phyloP scores from a whole-genome alignment of 148 eudicot species.

The Silene conica region DNA sequence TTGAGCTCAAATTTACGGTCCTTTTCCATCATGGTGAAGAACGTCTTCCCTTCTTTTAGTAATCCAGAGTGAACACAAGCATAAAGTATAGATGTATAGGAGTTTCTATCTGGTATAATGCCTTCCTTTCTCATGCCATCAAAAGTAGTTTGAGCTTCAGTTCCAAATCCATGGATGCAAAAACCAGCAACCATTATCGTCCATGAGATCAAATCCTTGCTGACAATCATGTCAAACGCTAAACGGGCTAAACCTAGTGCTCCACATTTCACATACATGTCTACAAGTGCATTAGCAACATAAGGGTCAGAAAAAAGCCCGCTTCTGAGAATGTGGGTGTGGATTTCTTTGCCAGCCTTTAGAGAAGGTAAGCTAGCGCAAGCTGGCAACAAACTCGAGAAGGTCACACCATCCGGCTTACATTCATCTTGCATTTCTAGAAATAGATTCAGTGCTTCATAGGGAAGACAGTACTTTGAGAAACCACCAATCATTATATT shows the following conservation, averaged over 20 bases:
- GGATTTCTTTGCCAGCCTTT: conserved; percentile 54
- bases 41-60: conserved; percentile 46
- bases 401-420: conserved; percentile 49
- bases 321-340: conserved; percentile 40
- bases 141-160: conserved; percentile 46
- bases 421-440: conserved; percentile 42
- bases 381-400: conserved; percentile 57
- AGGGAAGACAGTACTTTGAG: conserved; percentile 48
- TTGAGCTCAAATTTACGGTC: conserved; percentile 45
- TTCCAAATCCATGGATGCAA: conserved; percentile 56
- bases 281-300: conserved; percentile 60
- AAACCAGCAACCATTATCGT: conserved; percentile 64
- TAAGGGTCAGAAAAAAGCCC: conserved; percentile 35
- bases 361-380: conserved; percentile 54
- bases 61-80: conserved; percentile 68
- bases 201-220: conserved; percentile 58
- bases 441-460: conserved; percentile 48
- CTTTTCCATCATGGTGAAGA: conserved; percentile 41
- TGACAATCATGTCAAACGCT: conserved; percentile 38
- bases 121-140: conserved; percentile 42
- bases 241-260: conserved; percentile 37
- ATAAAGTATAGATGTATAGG: conserved; percentile 42
- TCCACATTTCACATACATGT: conserved; percentile 71
- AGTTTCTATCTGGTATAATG: conserved; percentile 42
- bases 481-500: conserved; percentile 65